phyloP scores from a whole-genome alignment of 805 yeast genomes.

The Schizosaccharomyces cryophilus region DNA sequence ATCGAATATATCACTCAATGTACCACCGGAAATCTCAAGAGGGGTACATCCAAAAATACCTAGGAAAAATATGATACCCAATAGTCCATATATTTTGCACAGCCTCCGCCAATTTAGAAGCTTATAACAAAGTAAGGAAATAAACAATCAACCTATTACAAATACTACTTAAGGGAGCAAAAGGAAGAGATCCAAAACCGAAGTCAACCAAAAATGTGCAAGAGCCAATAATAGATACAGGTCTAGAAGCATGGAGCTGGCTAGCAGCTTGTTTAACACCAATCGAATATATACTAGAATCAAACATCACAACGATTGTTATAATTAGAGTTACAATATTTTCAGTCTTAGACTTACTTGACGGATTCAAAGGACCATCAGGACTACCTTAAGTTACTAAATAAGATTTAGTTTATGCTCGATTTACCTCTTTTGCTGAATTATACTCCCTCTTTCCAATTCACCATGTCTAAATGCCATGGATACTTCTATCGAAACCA shows the following conservation, averaged over 20 bases:
- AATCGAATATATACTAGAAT: not conserved
- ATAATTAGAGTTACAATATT: conserved; percentile 11
- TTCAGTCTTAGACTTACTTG: conserved; percentile 13
- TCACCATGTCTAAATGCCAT: not conserved
- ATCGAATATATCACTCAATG: conserved; percentile 42
- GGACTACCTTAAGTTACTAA: conserved; percentile 10
- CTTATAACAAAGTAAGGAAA: conserved; percentile 18
- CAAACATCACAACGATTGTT: conserved; percentile 4
- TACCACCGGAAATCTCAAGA: conserved; percentile 66
- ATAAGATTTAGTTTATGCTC: not conserved
- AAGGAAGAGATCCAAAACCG: conserved; percentile 19
- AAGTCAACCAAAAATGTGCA: conserved; percentile 33
- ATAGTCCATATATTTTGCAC: conserved; percentile 37
- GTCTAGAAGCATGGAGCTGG: conserved; percentile 30
- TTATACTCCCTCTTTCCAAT: not conserved
- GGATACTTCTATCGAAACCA: not conserved
- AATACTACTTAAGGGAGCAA: conserved; percentile 43
- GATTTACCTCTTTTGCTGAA: no score
- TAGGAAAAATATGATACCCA: conserved; percentile 40
- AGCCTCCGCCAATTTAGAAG: conserved; percentile 10
- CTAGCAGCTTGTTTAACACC: not conserved
- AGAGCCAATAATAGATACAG: conserved; percentile 37
- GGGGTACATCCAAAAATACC: conserved; percentile 68
- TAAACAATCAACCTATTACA: conserved; percentile 47
- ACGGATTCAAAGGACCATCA: conserved; percentile 18